Evolutionary conservation across 2,329 filamentous ascomycete genomes (phyloP), one percentile per base, ranked within the genome.

Genomic region (Ophiostoma fasciatum): DNA sequence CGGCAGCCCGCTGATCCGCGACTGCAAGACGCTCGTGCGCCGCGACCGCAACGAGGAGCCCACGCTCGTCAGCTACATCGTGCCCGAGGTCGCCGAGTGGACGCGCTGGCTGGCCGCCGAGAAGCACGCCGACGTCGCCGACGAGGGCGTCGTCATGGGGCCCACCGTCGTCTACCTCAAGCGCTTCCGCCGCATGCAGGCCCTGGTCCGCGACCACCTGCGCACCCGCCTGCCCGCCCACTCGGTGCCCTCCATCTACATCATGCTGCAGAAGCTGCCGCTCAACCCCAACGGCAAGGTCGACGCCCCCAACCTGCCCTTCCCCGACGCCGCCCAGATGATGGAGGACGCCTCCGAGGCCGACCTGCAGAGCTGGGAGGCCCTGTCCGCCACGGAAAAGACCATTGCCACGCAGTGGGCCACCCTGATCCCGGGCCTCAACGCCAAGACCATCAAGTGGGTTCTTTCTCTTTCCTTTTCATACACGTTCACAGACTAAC

Each of bases 31-130:
- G 0, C 61, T 96, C 3, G 74, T 96, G 4, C 73, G 83, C 54
- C 74, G 83, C 57, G 78, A 93, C 57, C 77, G 78, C 48, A 74
- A 85, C 52, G 83, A 93, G 54, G 88, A 94, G 54, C 79, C 75
- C 13, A 88, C 71, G 0, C 64, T 96, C 15, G 82, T 94, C 48
- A 93, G 78, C 54, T 94, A 94, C 55, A 73, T 94, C 41, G 85
- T 94, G 4, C 84, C 87, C 9, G 81, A 93, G 48, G 67, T 75
- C 56, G 68, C 68, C 43, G 70, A 78, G 46, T 94, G 84, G 83
- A 59, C 65, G 28, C 59, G 68, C 15, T 88, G 75, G 71, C 62
- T 87, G 21, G 57, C 70, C 31, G 58, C 62, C 35, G 60, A 67
- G 43, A 60, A 63, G 11, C 51, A 68, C 2, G 61, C 72, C 28